Conservation (phyloP, 2,329 filamentous ascomycete genomes). For the Cadophora malorum region DNA sequence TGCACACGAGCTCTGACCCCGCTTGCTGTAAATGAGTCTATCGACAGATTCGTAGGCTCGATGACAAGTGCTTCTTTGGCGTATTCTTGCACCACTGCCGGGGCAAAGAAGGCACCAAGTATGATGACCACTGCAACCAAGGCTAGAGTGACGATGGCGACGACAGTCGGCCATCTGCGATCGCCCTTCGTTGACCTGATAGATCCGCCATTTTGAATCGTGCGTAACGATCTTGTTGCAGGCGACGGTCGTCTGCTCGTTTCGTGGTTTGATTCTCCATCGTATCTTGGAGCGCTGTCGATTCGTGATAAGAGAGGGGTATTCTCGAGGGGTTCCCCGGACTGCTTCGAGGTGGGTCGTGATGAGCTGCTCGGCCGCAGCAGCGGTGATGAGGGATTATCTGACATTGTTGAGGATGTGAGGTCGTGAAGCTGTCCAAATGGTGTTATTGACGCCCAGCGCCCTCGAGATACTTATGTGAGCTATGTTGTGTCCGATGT, state of each 20-base stretch:
- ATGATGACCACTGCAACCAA: slow-evolving; percentile 71
- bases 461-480: background rate
- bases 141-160: slow-evolving; percentile 73
- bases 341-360: slow-evolving; percentile 37
- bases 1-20: slow-evolving; percentile 83
- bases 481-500: background rate
- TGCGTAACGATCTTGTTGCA: slow-evolving; percentile 46
- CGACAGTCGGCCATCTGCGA: slow-evolving; percentile 76
- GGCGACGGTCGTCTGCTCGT: slow-evolving; percentile 40
- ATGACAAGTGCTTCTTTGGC: slow-evolving; percentile 83
- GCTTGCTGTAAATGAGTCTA: slow-evolving; percentile 81
- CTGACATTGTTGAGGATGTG: slow-evolving; percentile 38
- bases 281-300: slow-evolving; percentile 42
- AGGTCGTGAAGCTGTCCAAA: background rate
- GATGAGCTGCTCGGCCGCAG: slow-evolving; percentile 32
- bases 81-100: slow-evolving; percentile 83
- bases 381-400: slow-evolving; percentile 42
- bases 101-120: slow-evolving; percentile 79
- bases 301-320: slow-evolving; percentile 46
- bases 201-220: slow-evolving; percentile 44
- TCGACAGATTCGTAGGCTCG: slow-evolving; percentile 81
- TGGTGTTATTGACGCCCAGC: slow-evolving; percentile 27
- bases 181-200: slow-evolving; percentile 46
- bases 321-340: slow-evolving; percentile 41
- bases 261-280: slow-evolving; percentile 39